Base-by-base conservation (phyloP, 2,329 filamentous ascomycete species). In the Metarhizium humberi region DNA sequence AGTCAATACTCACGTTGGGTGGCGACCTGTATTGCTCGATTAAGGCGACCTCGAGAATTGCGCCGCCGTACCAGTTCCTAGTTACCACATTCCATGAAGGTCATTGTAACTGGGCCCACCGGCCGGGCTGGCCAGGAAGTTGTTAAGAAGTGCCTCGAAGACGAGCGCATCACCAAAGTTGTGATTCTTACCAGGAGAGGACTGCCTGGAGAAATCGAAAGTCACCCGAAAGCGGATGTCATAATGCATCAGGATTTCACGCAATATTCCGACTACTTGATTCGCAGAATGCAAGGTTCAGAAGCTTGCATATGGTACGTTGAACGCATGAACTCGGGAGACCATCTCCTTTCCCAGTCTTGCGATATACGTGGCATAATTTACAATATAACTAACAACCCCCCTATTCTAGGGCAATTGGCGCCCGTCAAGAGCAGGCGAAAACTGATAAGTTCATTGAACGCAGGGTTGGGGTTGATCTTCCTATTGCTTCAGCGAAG, bases 301-400 rank as follows among this genome's bases (percentile, higher is more conserved):
- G 75, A 82, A 48, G 84, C 78, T 1, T 85, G 81, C 62, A 75
- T 88, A 30, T 88, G 85, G 85, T 85, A 78, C 32, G 36, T 34
- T 10, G 6, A 16, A 10, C 25, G 6, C 25, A 6, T 45, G 42
- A 16, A 20, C 42, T 6, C 10, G 14, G 8, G 3, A 8, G 3
- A 18, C 48, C 13, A 11, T 29, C 1, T 30, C 6, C 14, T 20
- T 7, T 13, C 38, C 14, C 8, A 16, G 38, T 5, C 14, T 11
- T 5, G 11, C 11, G 13, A 16, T 40, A 16, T 40, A 7, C 5
- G 38, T 40, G 38, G 14, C 38, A 32, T 36, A 11, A n/a, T 40
- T 30, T 18, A 11, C 36, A 10, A n/a, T 4, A 32, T 7, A 36
- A 16, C 30, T 38, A 36, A 50, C 48, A 34, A 10, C 13, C 13